Evolutionary conservation across 2,329 filamentous ascomycete species (phyloP), one percentile per base, ranked within the genome.

Genomic region (Pyrenochaeta sp.): DNA sequence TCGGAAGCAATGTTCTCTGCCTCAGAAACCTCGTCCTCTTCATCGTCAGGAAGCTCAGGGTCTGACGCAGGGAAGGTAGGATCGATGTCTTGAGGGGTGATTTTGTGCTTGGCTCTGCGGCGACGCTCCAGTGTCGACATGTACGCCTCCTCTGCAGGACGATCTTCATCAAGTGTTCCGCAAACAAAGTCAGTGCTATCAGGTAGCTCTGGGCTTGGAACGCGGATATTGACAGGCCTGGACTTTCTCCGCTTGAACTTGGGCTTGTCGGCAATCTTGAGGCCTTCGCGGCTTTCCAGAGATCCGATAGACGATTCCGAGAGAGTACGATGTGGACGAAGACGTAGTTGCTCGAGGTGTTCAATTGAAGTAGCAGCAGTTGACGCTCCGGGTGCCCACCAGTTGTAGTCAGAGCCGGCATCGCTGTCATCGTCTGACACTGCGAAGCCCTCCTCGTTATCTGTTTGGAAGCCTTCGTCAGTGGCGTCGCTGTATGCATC

Each of bases 171-270:
- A 14, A 99, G 79, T 1, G 94, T 99, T 45, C 94, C 94, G 64
- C 94, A 97, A n/a, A 99, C 94, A 57, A 99, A 99, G 70, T 99
- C 94, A 10, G 94, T 97, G 72, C 92, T 96, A 70, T 99, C 94
- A 1, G 94, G 94, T 8, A 99, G 79, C 65, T 96, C 90, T 2
- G 90, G 89, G 1, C 88, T 89, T 13, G 67, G 63, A 26, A 84
- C 81, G 15, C 86, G 86, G 56, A 86, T 84, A 51, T 80, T 83
- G 32, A 72, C 63, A 27, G 75, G 76, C 29, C 68, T 76, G 79
- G 78, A 75, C 70, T 72, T 60, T 69, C 77, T 67, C 18, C 62
- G 63, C 53, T 63, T 80, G 17, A 63, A 62, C 27, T 47, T 24
- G 14, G 57, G 46, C 30, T 58, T 63, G 34, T 58, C 55, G 21